Base-by-base conservation (phyloP, 305 asterid genomes). In the Solanum hybrid region DNA sequence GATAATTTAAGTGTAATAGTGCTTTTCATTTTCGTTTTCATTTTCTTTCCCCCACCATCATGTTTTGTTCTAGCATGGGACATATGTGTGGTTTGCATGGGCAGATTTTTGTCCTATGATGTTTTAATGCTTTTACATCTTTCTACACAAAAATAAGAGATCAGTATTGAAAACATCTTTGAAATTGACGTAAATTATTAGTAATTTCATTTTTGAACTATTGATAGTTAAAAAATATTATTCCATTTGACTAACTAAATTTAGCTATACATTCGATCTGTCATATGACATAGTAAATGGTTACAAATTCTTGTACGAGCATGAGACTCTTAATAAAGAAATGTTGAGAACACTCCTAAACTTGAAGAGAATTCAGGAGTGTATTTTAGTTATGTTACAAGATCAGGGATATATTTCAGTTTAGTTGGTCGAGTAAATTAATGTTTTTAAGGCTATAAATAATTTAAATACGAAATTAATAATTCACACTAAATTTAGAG, bases 81-180 rank as follows among this genome's bases (percentile, higher is more conserved):
- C 7, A 84, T 71, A 46, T 46, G 12, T 51, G 69, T 51, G 20
- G 36, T 29, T 46, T 84, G 87, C 87, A 84, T 84, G 75, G 87
- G 31, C 75, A 84, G 1, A 31, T 31, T 29, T 11, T 84, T 37
- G 75, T 84, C 87, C 87, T 84, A 84, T 16, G 42, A 51, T 84
- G 42, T 51, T 46, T 20, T 10, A 13, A 5, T 51, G 20, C 20
- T 3, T 46, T 29, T 51, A 84, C 26, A 46, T 20, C 17, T 82
- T 82, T 11, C n/a, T 72, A 27, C 13, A 10, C 42, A 31, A 16
- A 56, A 60, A 20, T 60, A 20, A 60, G n/a, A 17, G 69, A 17
- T 20, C 0, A 0, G 2, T 17, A 17, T 6, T 20, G 5, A 2
- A 56, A 17, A 17, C 0, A 56, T 20, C 0, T 46, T 3, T 17